Base-by-base conservation (phyloP, 2,329 filamentous ascomycete species). In the Amauroascus verrucosus region DNA sequence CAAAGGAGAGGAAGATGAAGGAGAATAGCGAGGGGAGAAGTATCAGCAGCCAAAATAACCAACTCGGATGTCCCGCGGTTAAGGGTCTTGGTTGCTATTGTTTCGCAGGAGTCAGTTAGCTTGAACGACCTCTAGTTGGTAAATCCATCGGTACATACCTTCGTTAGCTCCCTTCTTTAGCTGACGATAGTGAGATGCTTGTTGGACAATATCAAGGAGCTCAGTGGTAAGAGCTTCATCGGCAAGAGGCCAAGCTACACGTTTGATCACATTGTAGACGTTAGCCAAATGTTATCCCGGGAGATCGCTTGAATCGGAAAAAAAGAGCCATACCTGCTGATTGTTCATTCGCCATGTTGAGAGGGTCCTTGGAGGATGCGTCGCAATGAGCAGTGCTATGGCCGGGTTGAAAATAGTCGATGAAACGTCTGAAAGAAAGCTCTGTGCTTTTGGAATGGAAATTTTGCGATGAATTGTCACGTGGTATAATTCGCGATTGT, bases 11-110 rank as follows among this genome's bases (percentile, higher is more conserved):
- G 91, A 41, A 96, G 77, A 73, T 95, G 89, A 56, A 95, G 80
- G 47, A 95, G 78, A 61, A 96, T 96, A 51, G 88, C 86, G 49
- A 96, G 79, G 40, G 90, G 90, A 55, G 81, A 80, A 63, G 88
- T 93, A 69, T 97, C 91, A 59, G 88, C 89, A 46, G 89, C 88
- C 52, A 96, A 82, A 62, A 97, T 80, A 66, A 95, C 84, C 59
- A 97, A 77, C 75, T 97, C 91, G 62, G 83, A 83, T 58, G 91
- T 89, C 74, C 91, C 90, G 62, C 91, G 85, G 77, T 93, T 94
- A 48, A 95, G 79, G 1, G 88, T 86, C 78, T 95, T 95, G 67
- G 88, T 95, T 35, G 82, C 76, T 71, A 59, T 44, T 11, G 18
- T 6, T n/a, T n/a, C 2, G 3, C 18, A 32, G 24, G 37, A n/a